Base-by-base conservation (phyloP, 495 filamentous ascomycete species). In the Tirmania nivea region DNA sequence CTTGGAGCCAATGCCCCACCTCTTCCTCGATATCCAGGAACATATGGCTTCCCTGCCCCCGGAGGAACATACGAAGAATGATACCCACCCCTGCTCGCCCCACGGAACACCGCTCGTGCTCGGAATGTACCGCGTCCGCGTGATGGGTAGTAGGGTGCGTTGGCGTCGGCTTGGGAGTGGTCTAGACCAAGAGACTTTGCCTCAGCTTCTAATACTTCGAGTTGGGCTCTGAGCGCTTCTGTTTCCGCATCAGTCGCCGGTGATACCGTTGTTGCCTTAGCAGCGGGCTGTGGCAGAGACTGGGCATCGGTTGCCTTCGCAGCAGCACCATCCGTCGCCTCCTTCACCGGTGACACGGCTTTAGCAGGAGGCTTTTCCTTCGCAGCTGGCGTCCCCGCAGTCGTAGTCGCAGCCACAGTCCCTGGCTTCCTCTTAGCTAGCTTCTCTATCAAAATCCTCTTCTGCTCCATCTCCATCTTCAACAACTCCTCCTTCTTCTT, bases 161-260 rank as follows among this genome's bases (percentile, higher is more conserved):
- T 60, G 56, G 52, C 63, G 16, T 73, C 69, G 0, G 67, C 57
- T n/a, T 57, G 61, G 48, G 66, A 60, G 17, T 73, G 67, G 53
- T 92, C 81, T 37, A 94, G 71, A 8, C 88, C 88, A 11, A 94
- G 68, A 25, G 71, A 77, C 60, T 80, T 75, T 0, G 90, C 90
- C 66, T 96, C 89, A 9, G 80, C 83, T 65, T 95, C 81, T 19
- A 97, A 69, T 8, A 75, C 76, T 1, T 85, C 85, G 16, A 97
- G 66, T 62, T 94, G 82, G 0, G 82, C 84, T 51, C 80, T 78
- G 21, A 95, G 70, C 9, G 79, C 73, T 34, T 77, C 75, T 1
- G 79, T 84, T 55, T 78, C 72, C 2, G 74, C 68, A 56, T 66
- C 56, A 2, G 81, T 82, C 51, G 79, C 75, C 17, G 92, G 69